phyloP scores from a whole-genome alignment of 805 yeast species.

The Maudiozyma turicensis region DNA sequence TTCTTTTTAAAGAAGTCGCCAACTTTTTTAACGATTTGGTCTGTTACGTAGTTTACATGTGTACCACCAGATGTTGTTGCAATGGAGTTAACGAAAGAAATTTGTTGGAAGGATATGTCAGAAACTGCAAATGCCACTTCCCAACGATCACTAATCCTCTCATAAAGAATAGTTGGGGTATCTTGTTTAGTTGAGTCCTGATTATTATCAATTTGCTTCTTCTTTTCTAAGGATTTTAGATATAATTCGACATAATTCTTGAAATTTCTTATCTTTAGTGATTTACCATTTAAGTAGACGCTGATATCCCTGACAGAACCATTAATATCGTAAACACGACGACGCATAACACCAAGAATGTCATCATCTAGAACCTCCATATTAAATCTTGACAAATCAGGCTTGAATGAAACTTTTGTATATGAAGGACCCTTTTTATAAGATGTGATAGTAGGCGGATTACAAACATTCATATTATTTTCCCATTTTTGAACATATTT shows the following conservation, averaged over 20 bases:
- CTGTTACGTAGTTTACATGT: slow-evolving; percentile 78
- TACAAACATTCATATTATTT: slow-evolving; percentile 70
- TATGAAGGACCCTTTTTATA: slow-evolving; percentile 53
- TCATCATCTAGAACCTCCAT: slow-evolving; percentile 83
- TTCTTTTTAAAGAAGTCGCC: slow-evolving; percentile 62
- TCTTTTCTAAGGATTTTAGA: slow-evolving; percentile 60
- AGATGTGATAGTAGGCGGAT: slow-evolving; percentile 60
- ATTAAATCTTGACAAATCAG: slow-evolving; percentile 74
- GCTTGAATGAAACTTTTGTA: slow-evolving; percentile 80
- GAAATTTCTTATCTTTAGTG: slow-evolving; percentile 62
- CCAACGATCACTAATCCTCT: slow-evolving; percentile 81
- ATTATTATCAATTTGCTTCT: slow-evolving; percentile 30
- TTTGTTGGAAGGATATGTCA: slow-evolving; percentile 83
- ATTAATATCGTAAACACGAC: slow-evolving; percentile 92
- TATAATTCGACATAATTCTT: slow-evolving; percentile 85
- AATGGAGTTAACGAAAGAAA: slow-evolving; percentile 93
- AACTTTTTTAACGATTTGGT: slow-evolving; percentile 71
- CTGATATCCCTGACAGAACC: slow-evolving; percentile 83
- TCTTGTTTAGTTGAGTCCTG: slow-evolving; percentile 26
- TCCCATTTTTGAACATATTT: slow-evolving; percentile 79
- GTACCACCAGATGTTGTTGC: slow-evolving; percentile 98
- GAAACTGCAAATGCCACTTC: slow-evolving; percentile 92
- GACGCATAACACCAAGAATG: slow-evolving; percentile 68
- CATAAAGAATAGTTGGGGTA: slow-evolving; percentile 61
- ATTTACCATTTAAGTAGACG: slow-evolving; percentile 68